Base-by-base conservation (phyloP, 2,329 filamentous ascomycete genomes). In the Colletotrichum sp. region DNA sequence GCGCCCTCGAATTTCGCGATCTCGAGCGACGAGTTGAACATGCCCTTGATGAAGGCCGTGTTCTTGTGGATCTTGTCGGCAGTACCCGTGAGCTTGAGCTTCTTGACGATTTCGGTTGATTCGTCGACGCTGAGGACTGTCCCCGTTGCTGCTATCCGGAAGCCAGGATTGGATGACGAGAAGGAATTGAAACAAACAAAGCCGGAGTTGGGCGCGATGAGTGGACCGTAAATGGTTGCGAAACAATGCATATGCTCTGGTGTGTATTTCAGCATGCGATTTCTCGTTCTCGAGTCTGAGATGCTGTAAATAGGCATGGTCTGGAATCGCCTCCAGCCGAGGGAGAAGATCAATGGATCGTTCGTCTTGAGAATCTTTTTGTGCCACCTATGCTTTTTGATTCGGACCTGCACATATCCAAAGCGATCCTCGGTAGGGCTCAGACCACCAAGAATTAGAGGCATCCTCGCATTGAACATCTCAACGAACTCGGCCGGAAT, bases 231-330 rank as follows among this genome's bases (percentile, higher is more conserved):
- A 85, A 98, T 96, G 66, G 96, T 98, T 55, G 92, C 97, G 83
- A 98, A 98, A 87, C 97, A 99, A 86, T 98, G 97, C 96, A 98
- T 98, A 83, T 99, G 97, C 87, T 99, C 97, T 0, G 97, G 97
- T 0, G 96, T 98, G 85, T 99, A 99, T 85, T 99, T 99, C 77
- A 99, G 91, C 96, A 99, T 98, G 73, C 97, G 93, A 85, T 98
- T 98, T 77, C 97, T 91, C 30, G 95, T 97, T 79, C 97, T 92
- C 76, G 95, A 98, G 84, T 98, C 97, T 28, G 95, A 97, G 73
- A 97, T 98, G 86, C 94, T 97, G 90, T 98, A 99, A 75, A 98
- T 92, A 21, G 96, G 96, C 79, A 97, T 88, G 7, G 94, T 93
- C 85, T 98, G 97, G 88, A 99, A 99, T 76, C 97, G 91, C 66